These are phyloP conservation scores for Euphorbia tirucalli DNA, from an alignment of 345 rosid species.

Conservation along the genomic window DNA sequence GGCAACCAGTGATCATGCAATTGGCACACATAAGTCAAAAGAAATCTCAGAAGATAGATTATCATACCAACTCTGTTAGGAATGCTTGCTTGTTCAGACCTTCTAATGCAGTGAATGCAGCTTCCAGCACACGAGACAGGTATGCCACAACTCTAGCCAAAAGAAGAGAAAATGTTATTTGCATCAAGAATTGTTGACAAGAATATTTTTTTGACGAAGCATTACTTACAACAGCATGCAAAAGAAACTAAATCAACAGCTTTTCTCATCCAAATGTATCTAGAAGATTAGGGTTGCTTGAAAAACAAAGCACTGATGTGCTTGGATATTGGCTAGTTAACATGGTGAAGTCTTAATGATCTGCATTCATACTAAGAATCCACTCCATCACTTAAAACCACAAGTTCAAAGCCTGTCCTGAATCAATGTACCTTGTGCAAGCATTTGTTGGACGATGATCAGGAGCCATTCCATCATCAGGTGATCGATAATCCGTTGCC, in stretches of 20 bases:
- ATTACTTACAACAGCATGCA: neutral
- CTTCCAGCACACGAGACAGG: constrained; percentile 93
- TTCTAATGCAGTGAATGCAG: constrained; percentile 92
- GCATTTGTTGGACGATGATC: constrained; percentile 98
- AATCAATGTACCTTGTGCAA: constrained; percentile 66
- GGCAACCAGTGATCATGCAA: neutral
- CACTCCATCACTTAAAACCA: constrained; percentile 3
- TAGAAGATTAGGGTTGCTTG: neutral
- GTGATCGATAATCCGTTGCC: constrained; percentile 85
- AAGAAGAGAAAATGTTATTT: constrained; percentile 4
- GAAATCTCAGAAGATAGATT: constrained; percentile 16
- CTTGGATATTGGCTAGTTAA: neutral
- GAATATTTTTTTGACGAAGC: neutral
- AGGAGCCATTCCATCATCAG: constrained; percentile 91
- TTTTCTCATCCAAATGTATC: neutral
- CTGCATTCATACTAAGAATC: neutral
- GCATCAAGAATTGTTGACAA: constrained; percentile 2
- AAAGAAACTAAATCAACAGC: neutral
- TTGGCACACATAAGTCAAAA: constrained; percentile 4
- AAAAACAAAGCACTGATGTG: neutral
- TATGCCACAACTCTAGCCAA: constrained; percentile 83
- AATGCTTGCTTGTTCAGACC: constrained; percentile 98
- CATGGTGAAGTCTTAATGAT: neutral
- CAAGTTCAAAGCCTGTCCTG: neutral
- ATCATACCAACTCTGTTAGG: constrained; percentile 84